phyloP scores from a whole-genome alignment of 345 rosid genomes.

The Cardamine occulta region DNA sequence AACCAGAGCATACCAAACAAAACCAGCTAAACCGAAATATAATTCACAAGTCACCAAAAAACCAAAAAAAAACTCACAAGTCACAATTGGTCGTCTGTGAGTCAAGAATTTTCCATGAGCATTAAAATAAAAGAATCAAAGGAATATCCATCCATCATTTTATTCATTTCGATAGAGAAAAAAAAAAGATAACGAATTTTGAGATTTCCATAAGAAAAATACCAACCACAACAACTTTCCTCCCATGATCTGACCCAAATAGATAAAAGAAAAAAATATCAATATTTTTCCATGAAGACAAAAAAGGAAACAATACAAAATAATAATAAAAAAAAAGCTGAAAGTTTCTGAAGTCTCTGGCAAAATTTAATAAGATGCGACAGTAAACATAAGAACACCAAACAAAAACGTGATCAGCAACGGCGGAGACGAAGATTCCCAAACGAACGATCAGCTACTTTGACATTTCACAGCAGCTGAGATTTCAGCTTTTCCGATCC shows the following conservation, averaged over 20 bases:
- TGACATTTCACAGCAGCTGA: conserved; percentile 35
- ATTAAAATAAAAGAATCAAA: conserved; percentile 41
- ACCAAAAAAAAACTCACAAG: conserved; percentile 3
- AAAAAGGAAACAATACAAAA: conserved; percentile 18
- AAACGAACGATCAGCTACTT: not conserved
- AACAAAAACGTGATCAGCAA: conserved; percentile 41
- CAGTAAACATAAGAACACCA: conserved; percentile 37
- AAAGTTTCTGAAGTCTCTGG: conserved; percentile 35
- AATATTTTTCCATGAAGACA: conserved; percentile 24
- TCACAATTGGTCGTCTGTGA: conserved; percentile 20
- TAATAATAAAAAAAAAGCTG: not conserved
- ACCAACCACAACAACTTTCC: conserved; percentile 39
- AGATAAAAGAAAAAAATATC: conserved; percentile 16
- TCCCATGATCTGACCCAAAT: conserved; percentile 42
- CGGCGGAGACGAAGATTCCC: conserved; percentile 27
- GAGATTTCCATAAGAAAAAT: conserved; percentile 26
- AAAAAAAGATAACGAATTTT: conserved; percentile 1
- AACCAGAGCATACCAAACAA: conserved; percentile 20
- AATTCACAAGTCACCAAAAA: not conserved
- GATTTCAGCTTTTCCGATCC: conserved; percentile 19
- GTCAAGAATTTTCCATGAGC: conserved; percentile 28
- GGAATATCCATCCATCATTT: conserved; percentile 32
- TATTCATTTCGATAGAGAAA: conserved; percentile 1
- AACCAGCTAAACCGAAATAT: conserved; percentile 9
- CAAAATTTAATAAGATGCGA: conserved; percentile 32